Percentiles rank a stretch among this genome's conserved stretches.
phyloP scores from a whole-genome alignment of 2,329 filamentous ascomycete genomes.

The Sporothrix phasma region DNA sequence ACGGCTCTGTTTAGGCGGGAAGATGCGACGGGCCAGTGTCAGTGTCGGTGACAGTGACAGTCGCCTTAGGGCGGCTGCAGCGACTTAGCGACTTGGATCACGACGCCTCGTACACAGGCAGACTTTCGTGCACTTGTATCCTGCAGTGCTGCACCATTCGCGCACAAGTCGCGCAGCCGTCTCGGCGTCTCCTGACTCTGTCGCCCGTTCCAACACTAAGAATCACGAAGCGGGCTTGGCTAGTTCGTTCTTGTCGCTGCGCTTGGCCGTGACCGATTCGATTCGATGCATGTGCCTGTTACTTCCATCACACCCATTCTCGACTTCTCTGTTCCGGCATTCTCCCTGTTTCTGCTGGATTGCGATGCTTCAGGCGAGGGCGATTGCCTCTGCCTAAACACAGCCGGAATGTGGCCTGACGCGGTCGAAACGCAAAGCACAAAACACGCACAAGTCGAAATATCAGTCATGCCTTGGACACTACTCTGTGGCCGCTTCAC shows the following conservation, averaged over 20 bases:
- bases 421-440: background rate
- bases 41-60: too few species aligned
- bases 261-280: too few species aligned
- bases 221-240: background rate
- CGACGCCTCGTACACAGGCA: too few species aligned
- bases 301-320: background rate
- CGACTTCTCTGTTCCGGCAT: background rate
- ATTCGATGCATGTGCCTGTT: too few species aligned
- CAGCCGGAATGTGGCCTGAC: background rate
- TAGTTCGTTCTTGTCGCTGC: background rate
- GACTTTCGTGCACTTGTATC: background rate
- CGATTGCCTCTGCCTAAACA: background rate
- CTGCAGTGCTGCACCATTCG: background rate
- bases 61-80: too few species aligned
- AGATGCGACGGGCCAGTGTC: background rate
- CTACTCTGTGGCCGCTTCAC: background rate
- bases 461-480: too few species aligned
- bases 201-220: background rate
- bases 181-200: background rate
- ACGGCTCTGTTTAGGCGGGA: background rate
- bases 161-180: slow-evolving; percentile 1
- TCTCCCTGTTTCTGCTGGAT: slow-evolving; percentile 4
- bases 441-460: background rate
- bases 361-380: slow-evolving; percentile 6
- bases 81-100: too few species aligned